Evolutionary conservation across 2,329 filamentous ascomycete genomes (phyloP), one percentile per base, ranked within the genome.

Genomic region (Teratosphaeriaceae sp.): DNA sequence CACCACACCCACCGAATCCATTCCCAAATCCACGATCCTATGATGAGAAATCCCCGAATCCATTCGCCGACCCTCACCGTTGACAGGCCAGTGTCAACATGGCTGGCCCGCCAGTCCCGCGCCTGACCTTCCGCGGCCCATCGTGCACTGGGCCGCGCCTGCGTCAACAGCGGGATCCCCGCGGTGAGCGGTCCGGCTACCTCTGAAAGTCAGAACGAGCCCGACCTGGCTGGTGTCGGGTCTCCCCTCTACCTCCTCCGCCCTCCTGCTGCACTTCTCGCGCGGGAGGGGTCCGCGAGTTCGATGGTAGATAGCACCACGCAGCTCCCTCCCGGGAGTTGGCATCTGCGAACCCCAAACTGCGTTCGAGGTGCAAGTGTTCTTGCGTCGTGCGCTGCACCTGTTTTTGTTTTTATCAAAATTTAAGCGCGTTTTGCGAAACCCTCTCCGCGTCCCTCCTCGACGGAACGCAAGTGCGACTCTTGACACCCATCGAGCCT

Each of bases 101-200:
- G 54, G 54, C 51, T 52, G 49, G 49, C 53, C 55, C 57, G 58
- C 66, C 59, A 56, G 51, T 58, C 54, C 49, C 47, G 47, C 56
- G 38, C 53, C 49, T 70, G 69, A 72, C 69, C 69, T 69, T 70
- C 19, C 38, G 64, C 53, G 58, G 44, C 46, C 51, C 50, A 54
- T 49, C 45, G 56, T 57, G 55, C 53, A 60, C 58, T 62, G 63
- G 51, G 51, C 21, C 26, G 40, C 11, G 22, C 40, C 64, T 68
- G 67, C 65, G 66, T 68, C 61, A 61, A 26, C 52, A 50, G 54
- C 46, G 47, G 48, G 57, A 54, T 56, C 52, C 42, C 38, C 54
- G 52, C 37, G 35, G 24, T 42, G 42, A 45, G 38, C 8, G 27
- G 18, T 19, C 44, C 19, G 15, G n/a, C 13, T 18, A 46, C 47